These are phyloP conservation scores for Fusarium nematophilum DNA, from an alignment of 2,329 filamentous ascomycete genomes.

Conservation along the genomic window DNA sequence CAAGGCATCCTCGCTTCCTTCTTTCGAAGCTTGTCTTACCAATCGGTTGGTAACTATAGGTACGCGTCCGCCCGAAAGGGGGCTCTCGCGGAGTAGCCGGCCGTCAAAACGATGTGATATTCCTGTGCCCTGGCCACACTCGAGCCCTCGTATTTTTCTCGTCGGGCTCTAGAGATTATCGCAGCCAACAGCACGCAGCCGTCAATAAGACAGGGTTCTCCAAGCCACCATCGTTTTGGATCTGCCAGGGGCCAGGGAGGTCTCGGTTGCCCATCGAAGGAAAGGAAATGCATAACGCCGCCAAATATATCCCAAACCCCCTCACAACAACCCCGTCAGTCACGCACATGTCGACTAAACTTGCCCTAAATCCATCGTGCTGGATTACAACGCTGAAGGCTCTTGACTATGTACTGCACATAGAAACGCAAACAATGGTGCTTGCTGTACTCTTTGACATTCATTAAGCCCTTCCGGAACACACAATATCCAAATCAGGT, in stretches of 20 bases:
- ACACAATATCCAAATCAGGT: background rate
- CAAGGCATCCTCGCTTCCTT: constrained; percentile 6
- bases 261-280: constrained; percentile 4
- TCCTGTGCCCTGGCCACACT: background rate
- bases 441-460: constrained; percentile 4
- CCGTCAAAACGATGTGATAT: too few species aligned
- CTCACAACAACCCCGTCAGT: background rate
- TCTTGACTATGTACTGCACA: too few species aligned
- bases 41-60: constrained; percentile 6
- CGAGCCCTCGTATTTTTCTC: constrained; percentile 22
- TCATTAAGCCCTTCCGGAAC: constrained; percentile 8
- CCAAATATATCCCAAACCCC: constrained; percentile 8
- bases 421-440: background rate
- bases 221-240: constrained; percentile 29
- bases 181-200: constrained; percentile 27
- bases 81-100: background rate
- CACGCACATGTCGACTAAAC: background rate
- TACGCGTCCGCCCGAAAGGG: background rate
- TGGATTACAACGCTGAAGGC: background rate
- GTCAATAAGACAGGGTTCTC: constrained; percentile 28
- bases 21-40: background rate
- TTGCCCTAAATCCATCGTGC: background rate
- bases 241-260: constrained; percentile 3
- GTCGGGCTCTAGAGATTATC: constrained; percentile 5
- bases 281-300: constrained; percentile 2